Conservation (phyloP, 1,284 basidiomycete species). For the Papiliotrema flavescens region DNA sequence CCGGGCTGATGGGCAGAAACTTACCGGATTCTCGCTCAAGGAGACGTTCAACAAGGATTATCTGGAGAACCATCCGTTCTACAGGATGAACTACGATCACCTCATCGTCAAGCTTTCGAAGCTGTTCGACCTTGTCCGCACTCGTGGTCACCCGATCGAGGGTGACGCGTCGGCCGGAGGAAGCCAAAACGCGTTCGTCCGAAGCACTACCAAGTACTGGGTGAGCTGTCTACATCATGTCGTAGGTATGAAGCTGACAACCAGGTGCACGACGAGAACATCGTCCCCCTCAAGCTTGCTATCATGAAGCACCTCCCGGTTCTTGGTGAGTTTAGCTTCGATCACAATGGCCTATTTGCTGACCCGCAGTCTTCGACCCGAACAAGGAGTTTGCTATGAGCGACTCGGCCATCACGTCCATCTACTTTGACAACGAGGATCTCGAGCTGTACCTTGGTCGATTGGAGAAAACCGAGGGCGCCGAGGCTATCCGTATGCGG, state of each 20-base stretch:
- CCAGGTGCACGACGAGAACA: slow-evolving; percentile 86
- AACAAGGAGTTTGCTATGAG: slow-evolving; percentile 89
- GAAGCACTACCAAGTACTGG: slow-evolving; percentile 99
- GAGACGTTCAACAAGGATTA: slow-evolving; percentile 76
- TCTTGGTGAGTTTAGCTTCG: slow-evolving; percentile 61
- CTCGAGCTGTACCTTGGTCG: slow-evolving; percentile 97
- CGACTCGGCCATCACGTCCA: slow-evolving; percentile 68
- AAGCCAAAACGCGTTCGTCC: slow-evolving; percentile 90
- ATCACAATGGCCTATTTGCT: neutral
- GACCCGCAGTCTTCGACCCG: slow-evolving; percentile 76
- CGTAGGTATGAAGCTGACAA: neutral
- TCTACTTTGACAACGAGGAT: slow-evolving; percentile 79
- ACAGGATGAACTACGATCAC: slow-evolving; percentile 64
- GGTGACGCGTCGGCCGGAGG: slow-evolving; percentile 94
- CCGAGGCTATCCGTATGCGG: slow-evolving; percentile 89
- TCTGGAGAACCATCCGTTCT: slow-evolving; percentile 92
- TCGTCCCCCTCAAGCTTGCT: slow-evolving; percentile 92
- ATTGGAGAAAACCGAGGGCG: slow-evolving; percentile 97
- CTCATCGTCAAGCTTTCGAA: slow-evolving; percentile 96
- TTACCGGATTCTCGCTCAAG: slow-evolving; percentile 58
- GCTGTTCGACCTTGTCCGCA: slow-evolving; percentile 92
- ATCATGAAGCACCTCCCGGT: slow-evolving; percentile 92
- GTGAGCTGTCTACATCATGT: slow-evolving; percentile 51
- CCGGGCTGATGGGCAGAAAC: slow-evolving; percentile 49
- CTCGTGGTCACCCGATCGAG: slow-evolving; percentile 86